phyloP scores from a whole-genome alignment of 2,329 filamentous ascomycete species.

The Penicillium sp. region DNA sequence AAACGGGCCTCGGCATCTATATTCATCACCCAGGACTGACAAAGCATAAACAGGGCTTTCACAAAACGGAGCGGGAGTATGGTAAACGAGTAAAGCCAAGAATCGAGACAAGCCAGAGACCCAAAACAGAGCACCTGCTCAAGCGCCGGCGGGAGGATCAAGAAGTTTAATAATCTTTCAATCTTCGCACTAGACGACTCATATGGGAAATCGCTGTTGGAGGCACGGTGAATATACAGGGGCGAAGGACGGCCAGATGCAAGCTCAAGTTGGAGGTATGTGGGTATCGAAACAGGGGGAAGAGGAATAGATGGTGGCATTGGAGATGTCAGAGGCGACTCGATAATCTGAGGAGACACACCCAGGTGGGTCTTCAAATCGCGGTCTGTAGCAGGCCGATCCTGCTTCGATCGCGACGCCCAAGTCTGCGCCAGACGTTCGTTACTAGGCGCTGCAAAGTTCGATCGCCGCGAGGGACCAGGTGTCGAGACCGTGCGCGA shows the following conservation, averaged over 20 bases:
- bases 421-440: constrained; percentile 39
- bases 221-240: constrained; percentile 63
- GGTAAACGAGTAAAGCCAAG: constrained; percentile 96
- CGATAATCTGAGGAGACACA: constrained; percentile 31
- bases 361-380: constrained; percentile 36
- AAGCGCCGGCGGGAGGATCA: constrained; percentile 78
- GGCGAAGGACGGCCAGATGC: constrained; percentile 64
- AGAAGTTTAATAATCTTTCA: constrained; percentile 85
- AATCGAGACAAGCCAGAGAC: constrained; percentile 86
- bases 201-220: constrained; percentile 70
- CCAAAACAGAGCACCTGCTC: constrained; percentile 88
- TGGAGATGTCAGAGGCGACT: constrained; percentile 46
- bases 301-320: constrained; percentile 61
- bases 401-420: constrained; percentile 39
- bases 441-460: constrained; percentile 32
- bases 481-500: constrained; percentile 45
- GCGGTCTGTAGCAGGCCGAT: constrained; percentile 35
- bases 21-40: constrained; percentile 77
- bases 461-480: constrained; percentile 35
- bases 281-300: constrained; percentile 66
- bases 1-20: constrained; percentile 72
- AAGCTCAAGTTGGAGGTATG: constrained; percentile 68
- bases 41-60: constrained; percentile 75
- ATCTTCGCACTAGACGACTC: constrained; percentile 93
- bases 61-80: constrained; percentile 88